phyloP scores from a whole-genome alignment of 345 rosid species.

The Alliaria petiolata region DNA sequence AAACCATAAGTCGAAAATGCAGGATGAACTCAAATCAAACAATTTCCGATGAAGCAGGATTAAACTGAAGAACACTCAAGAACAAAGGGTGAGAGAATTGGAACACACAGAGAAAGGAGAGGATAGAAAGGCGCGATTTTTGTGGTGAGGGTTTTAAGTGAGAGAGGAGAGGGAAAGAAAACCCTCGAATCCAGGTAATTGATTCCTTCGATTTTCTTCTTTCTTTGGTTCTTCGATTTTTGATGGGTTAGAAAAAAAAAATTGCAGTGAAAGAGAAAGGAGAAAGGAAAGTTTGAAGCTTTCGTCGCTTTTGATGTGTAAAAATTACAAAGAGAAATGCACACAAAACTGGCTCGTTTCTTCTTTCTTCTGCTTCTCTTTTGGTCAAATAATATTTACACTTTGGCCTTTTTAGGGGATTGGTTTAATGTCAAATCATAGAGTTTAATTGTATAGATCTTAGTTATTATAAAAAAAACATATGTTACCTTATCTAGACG shows the following conservation, averaged over 20 bases:
- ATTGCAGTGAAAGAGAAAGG: constrained; percentile 29
- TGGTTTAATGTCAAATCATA: constrained; percentile 8
- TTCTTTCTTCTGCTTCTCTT: neutral
- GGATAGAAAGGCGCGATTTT: constrained; percentile 3
- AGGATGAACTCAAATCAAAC: neutral
- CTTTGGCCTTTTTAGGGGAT: neutral
- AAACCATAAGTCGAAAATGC: neutral
- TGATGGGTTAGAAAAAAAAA: neutral
- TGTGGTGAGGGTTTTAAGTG: constrained; percentile 14
- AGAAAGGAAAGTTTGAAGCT: constrained; percentile 35
- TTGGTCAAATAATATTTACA: neutral
- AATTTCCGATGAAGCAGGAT: neutral
- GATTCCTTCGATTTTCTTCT: constrained; percentile 8
- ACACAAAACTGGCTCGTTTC: constrained; percentile 9
- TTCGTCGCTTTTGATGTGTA: constrained; percentile 31
- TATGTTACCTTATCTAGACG: constrained; percentile 20
- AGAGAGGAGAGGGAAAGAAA: constrained; percentile 13
- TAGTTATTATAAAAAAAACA: neutral
- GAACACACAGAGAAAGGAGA: neutral
- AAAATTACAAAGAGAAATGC: neutral
- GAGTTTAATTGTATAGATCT: constrained; percentile 4
- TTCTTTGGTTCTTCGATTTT: neutral
- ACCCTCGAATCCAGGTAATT: constrained; percentile 28
- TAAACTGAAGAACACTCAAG: neutral
- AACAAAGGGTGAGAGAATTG: constrained; percentile 13